Base-by-base conservation (phyloP, 768 basidiomycete genomes). In the Amanita inopinata region DNA sequence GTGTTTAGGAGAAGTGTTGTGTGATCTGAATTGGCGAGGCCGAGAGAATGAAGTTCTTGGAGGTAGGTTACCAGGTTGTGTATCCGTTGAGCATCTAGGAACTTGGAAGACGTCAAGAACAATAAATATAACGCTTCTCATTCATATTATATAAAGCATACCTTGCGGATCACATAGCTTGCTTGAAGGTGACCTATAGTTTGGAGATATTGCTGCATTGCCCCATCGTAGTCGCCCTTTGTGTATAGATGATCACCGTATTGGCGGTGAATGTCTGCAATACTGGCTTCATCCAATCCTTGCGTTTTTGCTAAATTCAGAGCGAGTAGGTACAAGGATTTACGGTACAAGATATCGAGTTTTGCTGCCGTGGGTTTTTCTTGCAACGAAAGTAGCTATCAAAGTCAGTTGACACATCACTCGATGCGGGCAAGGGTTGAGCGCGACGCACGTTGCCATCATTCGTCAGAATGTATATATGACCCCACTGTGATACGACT, bases 121-220 rank as follows among this genome's bases (percentile, higher is more conserved):
- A 19, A 34, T 35, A 11, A 8, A 19, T n/a, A 35, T 14, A 18
- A 4, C 15, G 25, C 7, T 15, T 3, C 25, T 8, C 14, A 28
- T 12, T 14, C 23, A 2, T 17, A 27, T 10, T 2, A 28, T 2
- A 28, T 14, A 33, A 19, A 15, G 4, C 59, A 40, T 53, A 91
- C 94, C 74, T 97, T 99, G 51, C 96, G 79, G 38, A 98, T 91
- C 24, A 98, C 92, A 61, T 97, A 96, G 56, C 92, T 96, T 0
- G 93, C 89, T 48, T 91, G 87, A 0, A 96, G 66, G 35, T 79
- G 69, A 0, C 94, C 89, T 14, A 98, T 82, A 0, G 96, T 98
- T 55, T 86, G 76, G 20, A 96, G 64, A 56, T 85, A 98, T 56
- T 96, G 91, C 25, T 77, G 73, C 87, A 97, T 94, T 0, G 93